Percentiles rank a stretch among this genome's conserved stretches.
These are phyloP conservation scores for Colletotrichum falcatum DNA, from an alignment of 2,329 filamentous ascomycete species.

Conservation along the genomic window DNA sequence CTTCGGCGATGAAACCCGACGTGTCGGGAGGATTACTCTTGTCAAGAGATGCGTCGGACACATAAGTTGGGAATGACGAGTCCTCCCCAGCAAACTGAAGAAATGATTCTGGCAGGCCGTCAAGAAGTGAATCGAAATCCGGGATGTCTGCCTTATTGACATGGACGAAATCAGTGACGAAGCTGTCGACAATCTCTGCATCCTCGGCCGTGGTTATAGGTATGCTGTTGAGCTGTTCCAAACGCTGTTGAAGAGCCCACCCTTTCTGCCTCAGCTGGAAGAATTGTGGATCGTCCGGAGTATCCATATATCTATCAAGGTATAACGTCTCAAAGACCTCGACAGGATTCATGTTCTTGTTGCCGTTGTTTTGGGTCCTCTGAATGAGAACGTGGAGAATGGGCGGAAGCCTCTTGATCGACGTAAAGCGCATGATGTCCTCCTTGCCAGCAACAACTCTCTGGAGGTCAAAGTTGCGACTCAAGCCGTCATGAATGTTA, in stretches of 20 bases:
- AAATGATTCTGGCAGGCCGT: slow-evolving; percentile 19
- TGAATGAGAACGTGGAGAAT: slow-evolving; percentile 92
- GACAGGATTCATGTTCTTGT: slow-evolving; percentile 83
- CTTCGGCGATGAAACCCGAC: not conserved
- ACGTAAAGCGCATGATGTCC: slow-evolving; percentile 73
- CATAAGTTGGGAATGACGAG: slow-evolving; percentile 20
- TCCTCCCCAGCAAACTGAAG: slow-evolving; percentile 37
- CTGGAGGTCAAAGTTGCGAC: slow-evolving; percentile 86
- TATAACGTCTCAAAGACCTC: slow-evolving; percentile 85
- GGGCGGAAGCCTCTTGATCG: slow-evolving; percentile 82
- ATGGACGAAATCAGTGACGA: slow-evolving; percentile 27
- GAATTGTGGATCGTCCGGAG: slow-evolving; percentile 68
- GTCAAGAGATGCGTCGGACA: slow-evolving; percentile 7
- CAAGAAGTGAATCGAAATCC: slow-evolving; percentile 26
- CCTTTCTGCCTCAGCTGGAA: slow-evolving; percentile 74
- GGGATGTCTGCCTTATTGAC: slow-evolving; percentile 11
- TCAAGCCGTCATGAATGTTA: slow-evolving; percentile 86
- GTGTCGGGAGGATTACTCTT: slow-evolving; percentile 11
- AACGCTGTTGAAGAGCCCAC: slow-evolving; percentile 79
- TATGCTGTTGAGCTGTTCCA: slow-evolving; percentile 61
- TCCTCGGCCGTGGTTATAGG: slow-evolving; percentile 29
- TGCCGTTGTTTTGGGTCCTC: slow-evolving; percentile 78
- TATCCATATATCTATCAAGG: slow-evolving; percentile 88
- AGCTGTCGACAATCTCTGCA: slow-evolving; percentile 19
- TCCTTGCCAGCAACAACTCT: slow-evolving; percentile 63